These are phyloP conservation scores for Pythium pyrilobum DNA, from an alignment of 352 stramenopile genomes.

Conservation along the genomic window DNA sequence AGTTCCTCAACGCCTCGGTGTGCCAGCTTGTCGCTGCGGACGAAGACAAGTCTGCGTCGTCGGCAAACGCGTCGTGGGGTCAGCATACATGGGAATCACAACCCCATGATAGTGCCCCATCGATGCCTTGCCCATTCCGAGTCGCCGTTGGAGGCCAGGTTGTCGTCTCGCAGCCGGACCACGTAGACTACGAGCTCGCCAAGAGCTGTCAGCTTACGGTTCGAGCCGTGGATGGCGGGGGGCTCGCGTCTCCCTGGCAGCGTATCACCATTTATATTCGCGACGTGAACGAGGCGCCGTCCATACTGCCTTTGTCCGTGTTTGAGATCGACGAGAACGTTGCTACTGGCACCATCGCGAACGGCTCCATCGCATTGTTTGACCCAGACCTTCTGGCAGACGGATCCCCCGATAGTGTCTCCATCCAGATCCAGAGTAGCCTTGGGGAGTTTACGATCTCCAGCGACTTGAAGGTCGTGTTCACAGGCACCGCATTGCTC, in stretches of 20 bases:
- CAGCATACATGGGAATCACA: constrained; percentile 19
- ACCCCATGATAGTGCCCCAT: not conserved
- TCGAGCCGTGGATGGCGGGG: constrained; percentile 15
- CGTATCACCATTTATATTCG: constrained; percentile 12
- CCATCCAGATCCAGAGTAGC: not conserved
- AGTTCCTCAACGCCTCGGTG: constrained; percentile 2
- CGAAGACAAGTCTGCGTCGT: constrained; percentile 1
- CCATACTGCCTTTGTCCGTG: not conserved
- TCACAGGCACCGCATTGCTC: not conserved
- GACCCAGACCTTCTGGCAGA: constrained; percentile 19
- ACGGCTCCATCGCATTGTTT: not conserved
- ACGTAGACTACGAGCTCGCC: constrained; percentile 19
- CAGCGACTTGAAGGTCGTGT: not conserved
- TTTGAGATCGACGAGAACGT: constrained; percentile 24
- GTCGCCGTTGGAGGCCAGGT: constrained; percentile 7
- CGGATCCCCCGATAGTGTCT: constrained; percentile 2
- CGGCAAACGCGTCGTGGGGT: constrained; percentile 14
- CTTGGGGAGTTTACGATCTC: not conserved
- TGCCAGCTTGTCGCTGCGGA: constrained; percentile 17
- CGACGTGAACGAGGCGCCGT: constrained; percentile 22
- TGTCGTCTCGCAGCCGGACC: constrained; percentile 6
- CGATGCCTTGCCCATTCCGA: constrained; percentile 1
- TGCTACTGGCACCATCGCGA: not conserved
- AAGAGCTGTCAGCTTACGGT: constrained; percentile 10
- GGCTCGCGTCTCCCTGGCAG: constrained; percentile 17